These are phyloP conservation scores for Paulownia fortunei DNA, from an alignment of 257 asterid genomes.

Conservation along the genomic window DNA sequence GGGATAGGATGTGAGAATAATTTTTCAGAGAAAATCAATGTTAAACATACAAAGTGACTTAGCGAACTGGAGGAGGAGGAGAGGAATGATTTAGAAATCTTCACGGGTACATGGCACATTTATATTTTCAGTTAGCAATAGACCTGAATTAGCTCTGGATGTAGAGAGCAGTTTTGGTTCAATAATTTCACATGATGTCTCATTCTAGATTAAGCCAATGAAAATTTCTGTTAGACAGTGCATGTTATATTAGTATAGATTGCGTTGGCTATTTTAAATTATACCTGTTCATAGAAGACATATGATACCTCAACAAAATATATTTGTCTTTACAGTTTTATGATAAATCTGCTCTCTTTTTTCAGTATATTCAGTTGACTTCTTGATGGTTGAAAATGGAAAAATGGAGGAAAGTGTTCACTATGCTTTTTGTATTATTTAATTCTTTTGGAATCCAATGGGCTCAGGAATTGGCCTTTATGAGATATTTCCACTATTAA, in stretches of 20 bases:
- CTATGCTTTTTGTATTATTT: not conserved
- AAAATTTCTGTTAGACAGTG: too few species aligned
- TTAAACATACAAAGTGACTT: not conserved
- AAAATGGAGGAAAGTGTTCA: not conserved
- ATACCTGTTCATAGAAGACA: not conserved
- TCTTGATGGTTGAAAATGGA: slow-evolving; percentile 1
- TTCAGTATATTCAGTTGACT: not conserved
- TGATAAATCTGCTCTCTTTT: not conserved
- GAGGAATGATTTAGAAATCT: not conserved
- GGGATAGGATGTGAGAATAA: not conserved
- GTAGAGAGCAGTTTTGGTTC: not conserved
- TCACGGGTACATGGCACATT: too few species aligned
- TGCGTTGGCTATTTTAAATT: not conserved
- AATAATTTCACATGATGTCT: not conserved
- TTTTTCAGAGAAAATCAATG: not conserved
- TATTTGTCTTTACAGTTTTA: not conserved
- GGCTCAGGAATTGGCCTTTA: not conserved
- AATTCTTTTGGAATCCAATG: not conserved
- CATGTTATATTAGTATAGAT: not conserved
- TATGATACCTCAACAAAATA: not conserved
- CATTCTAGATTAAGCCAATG: not conserved
- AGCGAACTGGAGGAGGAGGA: not conserved
- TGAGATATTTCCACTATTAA: not conserved
- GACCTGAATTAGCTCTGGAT: not conserved
- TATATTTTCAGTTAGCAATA: too few species aligned